phyloP scores from a whole-genome alignment of 148 eudicot genomes.

The Cornus kousa region DNA sequence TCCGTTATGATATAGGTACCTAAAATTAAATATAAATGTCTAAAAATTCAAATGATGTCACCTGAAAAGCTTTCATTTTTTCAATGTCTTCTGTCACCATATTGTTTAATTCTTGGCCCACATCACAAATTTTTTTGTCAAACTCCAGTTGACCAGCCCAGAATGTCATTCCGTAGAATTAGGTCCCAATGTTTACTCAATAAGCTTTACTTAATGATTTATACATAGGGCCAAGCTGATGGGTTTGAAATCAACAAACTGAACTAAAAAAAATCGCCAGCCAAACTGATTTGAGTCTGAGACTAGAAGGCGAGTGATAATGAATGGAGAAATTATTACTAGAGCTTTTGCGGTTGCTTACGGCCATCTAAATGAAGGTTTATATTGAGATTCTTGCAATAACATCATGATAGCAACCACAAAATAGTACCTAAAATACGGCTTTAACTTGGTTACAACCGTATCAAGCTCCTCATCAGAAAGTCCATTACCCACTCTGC shows the following conservation, averaged over 20 bases:
- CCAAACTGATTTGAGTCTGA: not conserved
- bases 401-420: not conserved
- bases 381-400: not conserved
- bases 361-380: not conserved
- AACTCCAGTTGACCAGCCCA: not conserved
- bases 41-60: not conserved
- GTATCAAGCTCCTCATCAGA: constrained; percentile 88
- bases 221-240: not conserved
- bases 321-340: not conserved
- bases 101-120: not conserved
- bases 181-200: not conserved
- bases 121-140: not conserved
- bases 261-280: not conserved
- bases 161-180: no score
- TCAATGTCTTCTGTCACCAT: not conserved
- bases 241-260: not conserved
- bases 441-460: constrained; percentile 75
- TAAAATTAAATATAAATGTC: not conserved
- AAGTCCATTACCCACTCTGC: constrained; percentile 95
- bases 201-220: not conserved
- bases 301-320: no score
- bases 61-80: not conserved
- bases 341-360: not conserved
- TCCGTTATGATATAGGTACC: not conserved
- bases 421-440: constrained; percentile 60